These are phyloP conservation scores for Chaetomium sp. DNA, from an alignment of 2,329 filamentous ascomycete genomes.

Conservation along the genomic window DNA sequence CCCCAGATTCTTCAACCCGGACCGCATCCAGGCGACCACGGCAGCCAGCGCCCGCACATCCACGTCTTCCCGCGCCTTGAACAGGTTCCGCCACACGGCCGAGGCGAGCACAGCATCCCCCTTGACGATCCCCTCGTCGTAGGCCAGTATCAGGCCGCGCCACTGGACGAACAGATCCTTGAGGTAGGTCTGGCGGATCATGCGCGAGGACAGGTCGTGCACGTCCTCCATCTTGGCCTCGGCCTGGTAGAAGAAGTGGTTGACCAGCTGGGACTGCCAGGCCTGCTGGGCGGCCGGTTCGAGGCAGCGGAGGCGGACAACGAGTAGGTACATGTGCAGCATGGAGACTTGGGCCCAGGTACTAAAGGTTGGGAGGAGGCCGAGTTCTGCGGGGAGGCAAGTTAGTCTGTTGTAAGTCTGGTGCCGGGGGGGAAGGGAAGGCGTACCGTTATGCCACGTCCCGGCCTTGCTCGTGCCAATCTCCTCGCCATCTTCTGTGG, in stretches of 20 bases:
- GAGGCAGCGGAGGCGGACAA: conserved; percentile 79
- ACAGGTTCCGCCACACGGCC: conserved; percentile 92
- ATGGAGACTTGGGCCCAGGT: conserved; percentile 97
- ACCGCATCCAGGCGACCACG: conserved; percentile 60
- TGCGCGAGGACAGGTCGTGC: conserved; percentile 67
- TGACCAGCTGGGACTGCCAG: conserved; percentile 88
- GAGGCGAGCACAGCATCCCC: conserved; percentile 76
- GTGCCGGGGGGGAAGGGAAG: neutral
- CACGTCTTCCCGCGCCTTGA: conserved; percentile 65
- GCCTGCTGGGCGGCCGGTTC: conserved; percentile 67
- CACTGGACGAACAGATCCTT: conserved; percentile 95
- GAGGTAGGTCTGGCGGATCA: conserved; percentile 64
- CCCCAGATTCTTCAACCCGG: conserved; percentile 52
- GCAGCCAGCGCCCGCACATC: conserved; percentile 56
- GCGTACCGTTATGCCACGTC: conserved; percentile 80
- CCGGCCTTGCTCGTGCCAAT: conserved; percentile 68
- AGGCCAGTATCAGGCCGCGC: conserved; percentile 81
- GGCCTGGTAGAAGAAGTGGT: conserved; percentile 92
- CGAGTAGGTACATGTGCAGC: conserved; percentile 91
- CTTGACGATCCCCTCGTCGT: conserved; percentile 77
- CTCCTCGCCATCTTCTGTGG: conserved; percentile 78
- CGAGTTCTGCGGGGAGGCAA: conserved; percentile 59
- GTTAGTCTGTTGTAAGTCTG: neutral
- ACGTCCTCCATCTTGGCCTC: conserved; percentile 81
- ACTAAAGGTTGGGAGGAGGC: conserved; percentile 83